Percentiles rank a stretch among this genome's conserved stretches.
Evolutionary conservation across 805 yeast genomes (phyloP).

Genomic region (Spathaspora hagerdaliae): DNA sequence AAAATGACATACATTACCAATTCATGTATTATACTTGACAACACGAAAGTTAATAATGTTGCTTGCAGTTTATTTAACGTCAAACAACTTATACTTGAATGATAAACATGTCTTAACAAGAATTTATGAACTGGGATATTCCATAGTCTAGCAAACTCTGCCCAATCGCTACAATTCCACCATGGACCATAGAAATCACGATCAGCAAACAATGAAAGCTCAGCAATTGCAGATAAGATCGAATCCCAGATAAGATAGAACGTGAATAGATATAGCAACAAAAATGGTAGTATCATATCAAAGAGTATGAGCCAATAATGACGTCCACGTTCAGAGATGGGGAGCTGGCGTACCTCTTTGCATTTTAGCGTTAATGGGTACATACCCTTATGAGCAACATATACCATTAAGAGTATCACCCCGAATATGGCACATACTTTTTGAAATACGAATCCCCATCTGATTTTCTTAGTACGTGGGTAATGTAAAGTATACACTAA

Average conservation of each 20-base stretch:
- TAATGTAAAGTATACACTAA: conserved; percentile 77
- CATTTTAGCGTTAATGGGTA: conserved; percentile 71
- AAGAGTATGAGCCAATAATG: conserved; percentile 57
- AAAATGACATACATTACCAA: conserved; percentile 88
- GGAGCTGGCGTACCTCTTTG: conserved; percentile 44
- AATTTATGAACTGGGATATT: conserved; percentile 91
- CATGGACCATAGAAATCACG: conserved; percentile 92
- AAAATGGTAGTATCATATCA: conserved; percentile 78
- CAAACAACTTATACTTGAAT: conserved; percentile 76
- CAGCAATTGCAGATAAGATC: conserved; percentile 85
- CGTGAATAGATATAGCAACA: conserved; percentile 67
- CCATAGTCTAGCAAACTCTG: conserved; percentile 91
- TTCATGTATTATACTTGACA: conserved; percentile 86
- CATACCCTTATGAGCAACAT: conserved; percentile 69
- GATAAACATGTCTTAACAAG: conserved; percentile 88
- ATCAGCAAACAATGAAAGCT: conserved; percentile 80
- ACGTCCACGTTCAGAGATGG: conserved; percentile 41
- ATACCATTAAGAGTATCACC: conserved; percentile 74
- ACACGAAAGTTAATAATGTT: conserved; percentile 68
- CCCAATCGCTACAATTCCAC: conserved; percentile 97
- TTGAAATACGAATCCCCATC: conserved; percentile 64
- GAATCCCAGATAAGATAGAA: conserved; percentile 96
- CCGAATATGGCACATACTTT: conserved; percentile 85
- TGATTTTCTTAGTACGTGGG: conserved; percentile 68
- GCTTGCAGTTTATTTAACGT: conserved; percentile 64